Evolutionary conservation across 2,329 filamentous ascomycete species (phyloP).

Genomic region (Colletotrichum spinosum): DNA sequence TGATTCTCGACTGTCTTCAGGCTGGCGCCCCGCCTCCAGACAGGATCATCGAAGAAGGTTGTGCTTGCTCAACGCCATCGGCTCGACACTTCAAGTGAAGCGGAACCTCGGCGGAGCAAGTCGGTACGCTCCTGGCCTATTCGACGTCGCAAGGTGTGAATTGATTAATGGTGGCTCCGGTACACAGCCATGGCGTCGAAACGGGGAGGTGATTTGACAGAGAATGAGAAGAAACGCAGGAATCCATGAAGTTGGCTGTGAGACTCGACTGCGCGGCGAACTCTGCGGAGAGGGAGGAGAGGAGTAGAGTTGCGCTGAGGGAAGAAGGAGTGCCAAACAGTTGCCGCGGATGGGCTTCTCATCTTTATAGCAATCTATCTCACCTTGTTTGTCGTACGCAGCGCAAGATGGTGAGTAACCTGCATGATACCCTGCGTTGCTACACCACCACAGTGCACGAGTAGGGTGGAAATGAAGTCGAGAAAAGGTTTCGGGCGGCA

Average conservation of each 20-base stretch:
- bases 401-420: too few relatives aligned
- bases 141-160: slow-evolving; percentile 12
- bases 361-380: slow-evolving; percentile 34
- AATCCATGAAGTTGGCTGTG: slow-evolving; percentile 25
- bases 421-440: too few relatives aligned
- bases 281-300: slow-evolving; percentile 23
- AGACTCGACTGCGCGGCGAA: slow-evolving; percentile 37
- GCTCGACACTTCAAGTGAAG: slow-evolving; percentile 23
- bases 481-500: slow-evolving; percentile 36
- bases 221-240: slow-evolving; percentile 19
- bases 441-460: background rate
- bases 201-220: slow-evolving; percentile 34
- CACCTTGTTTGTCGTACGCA: too few relatives aligned
- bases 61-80: slow-evolving; percentile 4
- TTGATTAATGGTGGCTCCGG: background rate
- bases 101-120: slow-evolving; percentile 35
- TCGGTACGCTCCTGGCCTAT: slow-evolving; percentile 34
- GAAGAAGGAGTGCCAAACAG: background rate
- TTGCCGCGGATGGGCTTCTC: slow-evolving; percentile 11
- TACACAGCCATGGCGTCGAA: slow-evolving; percentile 21
- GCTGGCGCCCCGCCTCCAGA: slow-evolving; percentile 21
- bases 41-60: slow-evolving; percentile 22
- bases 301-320: slow-evolving; percentile 38
- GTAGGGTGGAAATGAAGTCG: slow-evolving; percentile 33
- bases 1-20: slow-evolving; percentile 25